Evolutionary conservation across 2,329 filamentous ascomycete genomes (phyloP), one percentile per base, ranked within the genome.

Genomic region (Penicillium rolfsii): DNA sequence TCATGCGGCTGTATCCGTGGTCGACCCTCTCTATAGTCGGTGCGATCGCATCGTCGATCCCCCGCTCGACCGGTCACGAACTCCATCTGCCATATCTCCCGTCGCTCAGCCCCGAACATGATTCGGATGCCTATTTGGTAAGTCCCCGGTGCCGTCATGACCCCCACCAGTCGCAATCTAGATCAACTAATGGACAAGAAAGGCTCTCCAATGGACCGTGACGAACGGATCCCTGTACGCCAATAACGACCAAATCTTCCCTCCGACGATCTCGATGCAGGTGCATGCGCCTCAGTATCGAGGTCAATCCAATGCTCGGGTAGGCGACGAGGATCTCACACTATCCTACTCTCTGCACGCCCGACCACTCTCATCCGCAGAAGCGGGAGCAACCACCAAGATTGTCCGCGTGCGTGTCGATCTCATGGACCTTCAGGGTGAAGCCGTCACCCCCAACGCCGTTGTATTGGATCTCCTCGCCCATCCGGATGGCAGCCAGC

Each of bases 201-300:
- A 75, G 73, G 67, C 70, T 1, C 45, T 75, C 6, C 64, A 67
- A 48, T 71, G 73, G 57, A 62, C 70, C n/a, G 66, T 73, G 5
- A 40, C 67, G 30, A 66, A 75, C 58, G 69, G 65, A 45, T 65
- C 58, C 6, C 67, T 75, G 4, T 67, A 65, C 35, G 73, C 71
- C 60, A 75, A 75, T 60, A 41, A 68, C 12, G 59, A 73, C 19
- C 53, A 61, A 24, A 59, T 75, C 52, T 75, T 74, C 60, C 73
- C 73, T 1, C 61, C 72, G 1, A 52, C 70, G 4, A 45, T 60
- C 6, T 66, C 70, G 19, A 71, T 73, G 70, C 65, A 67, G 43
- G 63, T 75, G 36, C 58, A 70, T 19, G 72, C 68, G 3, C 56
- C 63, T 19, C 70, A 67, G 35, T 65, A 69, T n/a, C 59, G 64